Percentiles rank a stretch among this genome's conserved stretches.
These are phyloP conservation scores for Saturnispora sekii DNA, from an alignment of 805 yeast genomes.

Conservation along the genomic window DNA sequence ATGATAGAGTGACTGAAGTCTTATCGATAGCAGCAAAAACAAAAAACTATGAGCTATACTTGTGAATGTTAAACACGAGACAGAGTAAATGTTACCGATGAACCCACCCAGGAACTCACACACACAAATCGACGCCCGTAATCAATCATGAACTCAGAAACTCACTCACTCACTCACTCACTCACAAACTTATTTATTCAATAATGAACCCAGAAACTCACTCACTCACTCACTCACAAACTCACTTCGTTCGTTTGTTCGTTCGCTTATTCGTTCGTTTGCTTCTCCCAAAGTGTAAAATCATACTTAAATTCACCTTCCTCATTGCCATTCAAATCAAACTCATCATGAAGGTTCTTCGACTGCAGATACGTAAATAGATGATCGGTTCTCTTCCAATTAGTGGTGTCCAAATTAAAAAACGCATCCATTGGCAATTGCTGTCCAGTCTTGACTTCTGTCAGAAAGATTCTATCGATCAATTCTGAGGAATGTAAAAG, in stretches of 20 bases:
- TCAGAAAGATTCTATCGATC: conserved; percentile 52
- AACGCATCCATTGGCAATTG: conserved; percentile 61
- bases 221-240: no score
- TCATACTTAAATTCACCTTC: conserved; percentile 41
- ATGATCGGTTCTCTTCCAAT: conserved; percentile 33
- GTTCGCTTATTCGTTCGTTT: background rate
- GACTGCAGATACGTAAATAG: conserved; percentile 33
- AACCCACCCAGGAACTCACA: no score
- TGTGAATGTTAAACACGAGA: no score
- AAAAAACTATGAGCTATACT: no score
- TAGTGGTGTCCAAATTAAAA: conserved; percentile 31
- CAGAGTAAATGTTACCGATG: no score
- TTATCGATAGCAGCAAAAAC: background rate
- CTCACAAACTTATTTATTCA: no score
- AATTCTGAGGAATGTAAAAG: conserved; percentile 17
- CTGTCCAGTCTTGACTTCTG: conserved; percentile 45
- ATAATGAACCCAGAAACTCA: no score
- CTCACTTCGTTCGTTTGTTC: background rate
- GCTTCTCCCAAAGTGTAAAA: conserved; percentile 50
- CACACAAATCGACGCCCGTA: no score
- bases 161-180: no score
- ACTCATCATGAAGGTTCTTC: conserved; percentile 23
- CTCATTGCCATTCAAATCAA: conserved; percentile 23
- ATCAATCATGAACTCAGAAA: no score
- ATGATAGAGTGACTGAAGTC: background rate